Base-by-base conservation (phyloP, 73 alveolate genomes). In the Uronychia binucleata region DNA sequence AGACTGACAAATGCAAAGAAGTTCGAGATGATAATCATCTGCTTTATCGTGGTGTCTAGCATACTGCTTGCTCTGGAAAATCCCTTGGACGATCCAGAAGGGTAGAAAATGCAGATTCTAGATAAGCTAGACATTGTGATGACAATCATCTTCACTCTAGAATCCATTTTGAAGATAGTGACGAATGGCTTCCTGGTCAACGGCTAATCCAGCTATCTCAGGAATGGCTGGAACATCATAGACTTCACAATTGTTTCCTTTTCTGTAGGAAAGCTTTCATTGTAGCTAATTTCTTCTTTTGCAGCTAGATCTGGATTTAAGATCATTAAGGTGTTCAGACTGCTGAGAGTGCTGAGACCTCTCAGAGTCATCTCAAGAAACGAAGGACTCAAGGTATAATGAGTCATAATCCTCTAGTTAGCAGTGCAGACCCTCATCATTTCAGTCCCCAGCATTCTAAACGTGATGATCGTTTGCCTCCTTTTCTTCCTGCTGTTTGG, bases 291-390 rank as follows among this genome's bases (percentile, higher is more conserved):
- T 5, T 46, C 67, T 19, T 11, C 28, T 93, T 46, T 19, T 11
- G 67, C 67, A 19, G 67, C 67, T n/a, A n/a, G n/a, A n/a, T n/a
- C n/a, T 1, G 78, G 33, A 26, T 27, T 85, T 1, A 85, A 76
- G 67, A 88, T 91, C 59, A 74, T 97, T 31, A 96, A 96, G 87
- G 95, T 96, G 25, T 83, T 96, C 59, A 96, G 99, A 92, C 89
- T 97, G 76, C 89, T 97, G 75, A 86, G 99, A 88, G 92, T 96
- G 28, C 93, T 97, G 25, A 83, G 99, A 35, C 99, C 99, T 0
- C 82, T 97, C 33, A 96, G 99, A 90, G 81, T 96, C 34, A 93
- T 97, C 34, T 91, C 96, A 1, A 94, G 93, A 78, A 97, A 97
- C 83, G 82, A 90, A 46, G 96, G 96, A 58, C 57, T 85, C 29